Base-by-base conservation (phyloP, 164 flowering plant genomes). In the Nymphaea colorata region DNA sequence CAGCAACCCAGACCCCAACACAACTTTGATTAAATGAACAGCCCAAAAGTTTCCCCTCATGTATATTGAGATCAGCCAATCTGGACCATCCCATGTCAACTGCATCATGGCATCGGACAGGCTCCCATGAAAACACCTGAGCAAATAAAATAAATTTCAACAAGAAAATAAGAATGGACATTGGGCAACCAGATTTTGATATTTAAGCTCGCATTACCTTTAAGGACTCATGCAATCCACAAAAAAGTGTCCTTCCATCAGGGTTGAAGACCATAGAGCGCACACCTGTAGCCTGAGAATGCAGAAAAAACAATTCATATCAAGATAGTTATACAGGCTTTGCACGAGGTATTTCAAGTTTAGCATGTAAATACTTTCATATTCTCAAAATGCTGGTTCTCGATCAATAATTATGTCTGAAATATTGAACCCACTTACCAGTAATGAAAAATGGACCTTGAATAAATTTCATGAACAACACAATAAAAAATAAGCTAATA, bases 1-100 rank as follows among this genome's bases (percentile, higher is more conserved):
- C 99, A 53, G 87, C 98, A 65, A 95, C 99, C 99, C 99, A 95
- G 12, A 95, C 93, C 66, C 98, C 99, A 69, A 95, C 99, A 81
- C 98, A 95, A 75, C 96, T 92, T 79, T 95, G 99, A 80, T 95
- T 91, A 68, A 78, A 90, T 42, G 98, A 95, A 82, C 99, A 95
- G 17, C 98, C 99, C 75, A 95, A 96, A 75, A 95, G 99, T 81
- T 95, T 95, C 66, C 98, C 99, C 67, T 95, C 99, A 62, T 92
- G 96, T 74, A 95, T 81, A 76, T 85, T 90, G 65, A 95, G 83
- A 78, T 95, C 99, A 45, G 96, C 88, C 79, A 95, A 79, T 78
- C 76, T 87, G 70, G 99, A 95, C 99, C 99, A 95, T 68, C 99
- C 98, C 72, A 95, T 96, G 77, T 95, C 98, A 65, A 95, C 96